Conservation (phyloP, 306 rosid species). For the Amphicarpaea edgeworthii region DNA sequence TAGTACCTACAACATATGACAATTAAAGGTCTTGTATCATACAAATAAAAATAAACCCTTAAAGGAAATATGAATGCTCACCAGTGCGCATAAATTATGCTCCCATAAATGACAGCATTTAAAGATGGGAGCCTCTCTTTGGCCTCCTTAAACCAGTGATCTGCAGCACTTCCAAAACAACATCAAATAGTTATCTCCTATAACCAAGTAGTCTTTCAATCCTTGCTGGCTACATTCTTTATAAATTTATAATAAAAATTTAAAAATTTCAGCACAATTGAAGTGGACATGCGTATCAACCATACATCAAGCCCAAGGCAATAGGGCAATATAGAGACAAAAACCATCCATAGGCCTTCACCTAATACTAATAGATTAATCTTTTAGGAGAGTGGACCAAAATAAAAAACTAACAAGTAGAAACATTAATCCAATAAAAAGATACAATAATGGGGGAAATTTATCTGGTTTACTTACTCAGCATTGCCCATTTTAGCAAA, state of each 20-base stretch:
- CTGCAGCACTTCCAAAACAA: constrained; percentile 94
- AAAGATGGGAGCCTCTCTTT: constrained; percentile 71
- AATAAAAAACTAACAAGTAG: constrained; percentile 9
- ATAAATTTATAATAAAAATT: background rate
- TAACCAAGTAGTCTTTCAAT: background rate
- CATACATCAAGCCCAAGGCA: constrained; percentile 35
- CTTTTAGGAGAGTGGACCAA: constrained; percentile 3
- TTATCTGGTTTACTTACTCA: constrained; percentile 68
- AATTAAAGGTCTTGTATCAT: constrained; percentile 8
- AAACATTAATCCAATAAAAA: constrained; percentile 16
- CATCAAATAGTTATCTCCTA: constrained; percentile 59
- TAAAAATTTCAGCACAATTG: background rate
- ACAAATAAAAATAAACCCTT: constrained; percentile 24
- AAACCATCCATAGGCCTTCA: constrained; percentile 6
- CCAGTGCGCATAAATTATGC: constrained; percentile 93
- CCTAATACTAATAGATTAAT: constrained; percentile 10
- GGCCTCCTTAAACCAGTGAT: constrained; percentile 93
- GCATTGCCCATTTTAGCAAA: constrained; percentile 79
- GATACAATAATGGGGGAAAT: constrained; percentile 8
- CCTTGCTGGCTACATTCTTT: constrained; percentile 1
- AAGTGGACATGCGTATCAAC: background rate
- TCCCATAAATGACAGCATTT: constrained; percentile 90
- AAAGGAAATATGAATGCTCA: constrained; percentile 53
- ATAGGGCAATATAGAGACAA: background rate
- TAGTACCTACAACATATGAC: constrained; percentile 7